phyloP scores from a whole-genome alignment of 108 stramenopile species.

The Aurantiochytrium sp. region DNA sequence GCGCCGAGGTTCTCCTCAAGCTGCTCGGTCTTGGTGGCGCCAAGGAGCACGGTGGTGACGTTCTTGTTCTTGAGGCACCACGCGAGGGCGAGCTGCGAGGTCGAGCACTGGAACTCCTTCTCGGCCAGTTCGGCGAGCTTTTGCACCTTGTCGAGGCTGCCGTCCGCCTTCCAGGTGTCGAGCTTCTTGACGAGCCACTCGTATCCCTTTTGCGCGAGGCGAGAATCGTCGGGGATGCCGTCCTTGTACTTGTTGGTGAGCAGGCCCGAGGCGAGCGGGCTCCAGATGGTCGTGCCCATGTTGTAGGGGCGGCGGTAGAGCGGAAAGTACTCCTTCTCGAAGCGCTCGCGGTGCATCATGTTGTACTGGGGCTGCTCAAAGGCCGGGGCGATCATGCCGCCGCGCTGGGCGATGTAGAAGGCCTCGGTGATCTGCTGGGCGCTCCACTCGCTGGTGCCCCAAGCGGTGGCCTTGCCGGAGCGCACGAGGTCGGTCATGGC shows the following conservation, averaged over 20 bases:
- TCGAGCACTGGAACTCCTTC: conserved; percentile 37
- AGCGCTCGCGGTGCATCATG: conserved; percentile 51
- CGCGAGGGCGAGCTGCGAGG: conserved; percentile 44
- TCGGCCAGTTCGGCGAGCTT: conserved; percentile 45
- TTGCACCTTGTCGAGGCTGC: conserved; percentile 47
- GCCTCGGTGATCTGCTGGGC: conserved; percentile 56
- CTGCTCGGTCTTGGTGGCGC: conserved; percentile 46
- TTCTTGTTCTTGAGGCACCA: conserved; percentile 47
- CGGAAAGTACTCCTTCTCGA: conserved; percentile 53
- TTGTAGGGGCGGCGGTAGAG: conserved; percentile 47
- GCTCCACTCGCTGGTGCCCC: conserved; percentile 52
- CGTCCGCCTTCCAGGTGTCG: conserved; percentile 40
- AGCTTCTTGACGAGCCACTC: conserved; percentile 40
- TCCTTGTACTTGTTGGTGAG: conserved; percentile 54
- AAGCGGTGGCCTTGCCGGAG: conserved; percentile 46
- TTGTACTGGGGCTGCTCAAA: conserved; percentile 55
- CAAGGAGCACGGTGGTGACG: conserved; percentile 44
- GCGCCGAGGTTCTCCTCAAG: conserved; percentile 49
- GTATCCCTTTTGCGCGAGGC: conserved; percentile 44
- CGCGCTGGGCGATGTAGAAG: conserved; percentile 38
- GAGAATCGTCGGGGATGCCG: conserved; percentile 45
- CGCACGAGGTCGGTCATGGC: conserved; percentile 54
- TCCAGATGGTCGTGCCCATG: conserved; percentile 48
- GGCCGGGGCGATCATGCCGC: conserved; percentile 43
- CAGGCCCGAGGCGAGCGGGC: conserved; percentile 46